Evolutionary conservation across 1,284 basidiomycete species (phyloP).

Genomic region (Takashimella koratensis): DNA sequence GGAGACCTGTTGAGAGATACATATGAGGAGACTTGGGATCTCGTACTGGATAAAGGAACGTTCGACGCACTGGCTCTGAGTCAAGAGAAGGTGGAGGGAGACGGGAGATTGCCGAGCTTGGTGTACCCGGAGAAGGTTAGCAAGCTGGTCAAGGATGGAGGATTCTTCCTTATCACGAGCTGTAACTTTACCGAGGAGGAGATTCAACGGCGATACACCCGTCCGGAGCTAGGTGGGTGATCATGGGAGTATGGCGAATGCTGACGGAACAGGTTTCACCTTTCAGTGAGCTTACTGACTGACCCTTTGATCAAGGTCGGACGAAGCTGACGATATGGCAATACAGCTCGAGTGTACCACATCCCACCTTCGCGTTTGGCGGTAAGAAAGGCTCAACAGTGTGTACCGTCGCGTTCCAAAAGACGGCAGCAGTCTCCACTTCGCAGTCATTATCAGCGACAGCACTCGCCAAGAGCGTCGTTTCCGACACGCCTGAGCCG

Average conservation of each 20-base stretch:
- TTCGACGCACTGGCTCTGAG: slow-evolving; percentile 47
- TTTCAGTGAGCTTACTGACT: slow-evolving; percentile 34
- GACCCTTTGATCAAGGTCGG: not conserved
- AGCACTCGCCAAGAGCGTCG: not conserved
- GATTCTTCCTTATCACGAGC: slow-evolving; percentile 50
- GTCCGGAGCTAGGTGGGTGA: slow-evolving; percentile 32
- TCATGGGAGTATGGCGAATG: not conserved
- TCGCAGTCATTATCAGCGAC: not conserved
- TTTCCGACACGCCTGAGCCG: not conserved
- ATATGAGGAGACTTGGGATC: slow-evolving; percentile 43
- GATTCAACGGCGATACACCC: slow-evolving; percentile 39
- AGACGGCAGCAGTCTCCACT: slow-evolving; percentile 8
- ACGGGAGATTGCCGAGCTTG: slow-evolving; percentile 33
- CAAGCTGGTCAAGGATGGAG: slow-evolving; percentile 37
- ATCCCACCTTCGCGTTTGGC: slow-evolving; percentile 47
- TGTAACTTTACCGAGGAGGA: slow-evolving; percentile 51
- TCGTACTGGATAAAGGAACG: slow-evolving; percentile 50
- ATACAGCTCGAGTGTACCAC: slow-evolving; percentile 44
- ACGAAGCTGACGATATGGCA: not conserved
- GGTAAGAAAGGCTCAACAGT: slow-evolving; percentile 45
- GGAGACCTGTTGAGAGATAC: slow-evolving; percentile 41
- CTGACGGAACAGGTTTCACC: slow-evolving; percentile 24
- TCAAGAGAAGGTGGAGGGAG: slow-evolving; percentile 33
- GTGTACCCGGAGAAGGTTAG: slow-evolving; percentile 46
- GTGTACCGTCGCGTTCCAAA: slow-evolving; percentile 48